Evolutionary conservation across 345 rosid species (phyloP).

Genomic region (Citrus australasica): DNA sequence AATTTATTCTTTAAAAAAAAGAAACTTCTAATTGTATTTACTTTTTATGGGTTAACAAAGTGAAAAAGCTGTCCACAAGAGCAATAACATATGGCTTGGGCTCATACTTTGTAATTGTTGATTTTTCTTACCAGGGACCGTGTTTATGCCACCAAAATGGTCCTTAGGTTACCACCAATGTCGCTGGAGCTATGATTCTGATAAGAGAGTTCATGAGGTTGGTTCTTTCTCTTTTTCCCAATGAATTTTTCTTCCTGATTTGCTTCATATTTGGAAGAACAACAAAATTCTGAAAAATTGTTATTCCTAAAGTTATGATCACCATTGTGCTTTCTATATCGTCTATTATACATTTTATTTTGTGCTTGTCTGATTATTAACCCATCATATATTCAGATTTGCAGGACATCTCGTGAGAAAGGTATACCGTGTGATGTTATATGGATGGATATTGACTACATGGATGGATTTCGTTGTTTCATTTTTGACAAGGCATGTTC

Average conservation of each 20-base stretch:
- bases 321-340: not conserved
- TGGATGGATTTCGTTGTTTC: conserved; percentile 97
- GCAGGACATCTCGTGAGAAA: conserved; percentile 72
- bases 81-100: not conserved
- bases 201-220: conserved; percentile 75
- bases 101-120: not conserved
- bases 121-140: conserved; percentile 47
- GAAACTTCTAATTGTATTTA: not conserved
- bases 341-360: not conserved
- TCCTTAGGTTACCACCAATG: conserved; percentile 93
- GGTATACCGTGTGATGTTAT: conserved; percentile 83
- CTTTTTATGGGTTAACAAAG: not conserved
- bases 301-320: not conserved
- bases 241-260: not conserved
- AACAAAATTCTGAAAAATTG: not conserved
- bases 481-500: conserved; percentile 76
- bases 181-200: conserved; percentile 91
- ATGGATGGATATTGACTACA: conserved; percentile 99
- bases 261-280: not conserved
- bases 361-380: conserved; percentile 11
- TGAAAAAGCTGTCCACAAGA: not conserved
- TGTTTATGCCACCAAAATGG: conserved; percentile 97
- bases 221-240: not conserved
- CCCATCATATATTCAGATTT: conserved; percentile 39
- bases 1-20: not conserved